Percentiles rank a stretch among this genome's conserved stretches.
Conservation (phyloP, 495 filamentous ascomycete species). For the Aspergillus heteromorphus region DNA sequence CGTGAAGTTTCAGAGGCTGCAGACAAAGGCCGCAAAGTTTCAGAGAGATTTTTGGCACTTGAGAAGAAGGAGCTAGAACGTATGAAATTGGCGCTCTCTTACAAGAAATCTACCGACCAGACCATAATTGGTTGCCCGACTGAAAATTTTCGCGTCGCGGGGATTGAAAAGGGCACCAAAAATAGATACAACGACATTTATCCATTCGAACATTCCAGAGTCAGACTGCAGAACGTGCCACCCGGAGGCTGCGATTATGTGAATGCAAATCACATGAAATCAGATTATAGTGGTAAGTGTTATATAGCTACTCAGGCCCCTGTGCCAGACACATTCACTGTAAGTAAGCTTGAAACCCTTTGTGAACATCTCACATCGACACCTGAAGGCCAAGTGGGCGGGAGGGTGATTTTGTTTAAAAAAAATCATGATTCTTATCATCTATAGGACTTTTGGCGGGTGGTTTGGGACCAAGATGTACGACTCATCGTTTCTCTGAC, state of each 20-base stretch:
- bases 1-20: conserved; percentile 55
- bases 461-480: conserved; percentile 94
- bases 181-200: conserved; percentile 98
- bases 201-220: conserved; percentile 90
- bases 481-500: conserved; percentile 94
- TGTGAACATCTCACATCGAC: background rate
- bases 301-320: conserved; percentile 97
- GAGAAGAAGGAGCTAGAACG: conserved; percentile 81
- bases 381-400: background rate
- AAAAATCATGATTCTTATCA: no score
- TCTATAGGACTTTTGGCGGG: conserved; percentile 95
- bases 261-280: conserved; percentile 83
- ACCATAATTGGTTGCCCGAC: conserved; percentile 13
- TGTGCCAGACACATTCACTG: conserved; percentile 85
- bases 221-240: conserved; percentile 65
- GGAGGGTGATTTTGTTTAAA: background rate
- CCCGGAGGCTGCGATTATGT: conserved; percentile 87
- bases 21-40: conserved; percentile 73
- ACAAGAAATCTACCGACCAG: conserved; percentile 50
- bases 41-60: conserved; percentile 76
- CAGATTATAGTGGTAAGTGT: conserved; percentile 71
- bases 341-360: conserved; percentile 53
- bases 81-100: conserved; percentile 84
- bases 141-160: conserved; percentile 60
- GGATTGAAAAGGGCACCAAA: conserved; percentile 90